phyloP scores from a whole-genome alignment of 805 yeast species.

The Candida khao-thaluensis region DNA sequence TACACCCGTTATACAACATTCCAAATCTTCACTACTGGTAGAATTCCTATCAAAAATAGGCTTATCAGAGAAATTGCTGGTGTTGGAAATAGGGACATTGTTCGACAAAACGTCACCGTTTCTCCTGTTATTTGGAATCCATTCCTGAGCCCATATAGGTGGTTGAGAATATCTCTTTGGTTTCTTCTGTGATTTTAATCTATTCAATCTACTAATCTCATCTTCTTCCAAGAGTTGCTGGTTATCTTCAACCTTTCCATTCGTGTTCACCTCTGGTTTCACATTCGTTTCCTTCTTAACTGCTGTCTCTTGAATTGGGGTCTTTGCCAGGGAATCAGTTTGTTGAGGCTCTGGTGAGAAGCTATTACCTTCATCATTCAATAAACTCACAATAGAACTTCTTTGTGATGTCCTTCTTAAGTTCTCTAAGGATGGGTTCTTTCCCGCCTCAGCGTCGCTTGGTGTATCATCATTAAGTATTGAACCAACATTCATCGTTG shows the following conservation, averaged over 20 bases:
- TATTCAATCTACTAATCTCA: constrained; percentile 28
- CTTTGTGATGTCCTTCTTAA: constrained; percentile 8
- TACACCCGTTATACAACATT: constrained; percentile 65
- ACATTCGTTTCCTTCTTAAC: constrained; percentile 1
- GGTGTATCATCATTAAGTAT: constrained; percentile 33
- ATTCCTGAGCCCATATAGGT: constrained; percentile 84
- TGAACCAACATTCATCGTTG: constrained; percentile 38
- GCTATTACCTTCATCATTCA: constrained; percentile 10
- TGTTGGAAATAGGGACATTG: neutral
- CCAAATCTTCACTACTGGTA: constrained; percentile 37
- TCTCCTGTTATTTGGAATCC: constrained; percentile 41
- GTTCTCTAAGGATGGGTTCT: constrained; percentile 2
- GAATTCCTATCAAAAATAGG: constrained; percentile 31
- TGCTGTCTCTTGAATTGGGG: neutral
- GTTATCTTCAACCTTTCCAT: neutral
- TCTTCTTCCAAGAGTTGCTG: constrained; percentile 17
- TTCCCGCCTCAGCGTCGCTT: constrained; percentile 4
- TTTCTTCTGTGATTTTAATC: constrained; percentile 32
- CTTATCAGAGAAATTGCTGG: constrained; percentile 17
- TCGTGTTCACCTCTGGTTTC: neutral
- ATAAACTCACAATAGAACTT: constrained; percentile 11
- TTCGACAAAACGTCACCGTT: constrained; percentile 1
- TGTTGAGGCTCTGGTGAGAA: constrained; percentile 2
- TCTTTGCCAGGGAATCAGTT: neutral
- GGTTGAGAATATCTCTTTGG: constrained; percentile 63